Percentiles rank a stretch among this genome's conserved stretches.
Evolutionary conservation across 2,329 filamentous ascomycete species (phyloP).

Genomic region (Diaporthe nobilis): DNA sequence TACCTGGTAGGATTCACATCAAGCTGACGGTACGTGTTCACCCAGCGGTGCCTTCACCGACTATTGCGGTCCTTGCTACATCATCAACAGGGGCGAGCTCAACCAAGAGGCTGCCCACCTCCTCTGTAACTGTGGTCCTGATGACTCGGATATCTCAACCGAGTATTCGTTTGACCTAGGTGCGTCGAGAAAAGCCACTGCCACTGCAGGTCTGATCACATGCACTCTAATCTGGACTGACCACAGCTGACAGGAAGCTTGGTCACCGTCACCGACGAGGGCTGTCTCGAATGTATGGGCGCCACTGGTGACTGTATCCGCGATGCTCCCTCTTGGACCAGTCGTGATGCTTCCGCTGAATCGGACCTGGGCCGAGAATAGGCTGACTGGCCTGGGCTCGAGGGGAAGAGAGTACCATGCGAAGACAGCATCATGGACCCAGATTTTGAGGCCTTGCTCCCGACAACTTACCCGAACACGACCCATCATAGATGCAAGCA

Average conservation of each 20-base stretch:
- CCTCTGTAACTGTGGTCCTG: conserved; percentile 28
- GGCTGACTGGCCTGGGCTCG: neutral
- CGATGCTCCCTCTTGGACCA: neutral
- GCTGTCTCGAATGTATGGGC: conserved; percentile 34
- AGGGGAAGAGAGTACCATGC: conserved; percentile 14
- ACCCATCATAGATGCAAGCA: conserved; percentile 23
- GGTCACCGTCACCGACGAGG: conserved; percentile 24
- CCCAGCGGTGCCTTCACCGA: conserved; percentile 32
- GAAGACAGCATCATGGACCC: conserved; percentile 15
- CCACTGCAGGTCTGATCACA: neutral
- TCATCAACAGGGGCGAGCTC: conserved; percentile 23
- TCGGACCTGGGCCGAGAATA: neutral
- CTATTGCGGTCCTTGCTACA: conserved; percentile 21
- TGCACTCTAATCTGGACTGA: neutral
- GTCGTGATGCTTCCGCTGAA: neutral
- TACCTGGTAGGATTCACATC: neutral
- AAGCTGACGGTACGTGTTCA: neutral
- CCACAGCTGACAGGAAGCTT: neutral
- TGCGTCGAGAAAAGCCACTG: conserved; percentile 7
- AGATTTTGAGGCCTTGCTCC: neutral
- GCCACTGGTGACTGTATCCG: neutral
- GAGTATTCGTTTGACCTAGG: conserved; percentile 36
- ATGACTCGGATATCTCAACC: neutral
- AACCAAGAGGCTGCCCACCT: conserved; percentile 16
- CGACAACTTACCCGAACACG: conserved; percentile 19